Base-by-base conservation (phyloP, 495 filamentous ascomycete genomes). In the Aspergillus steynii region DNA sequence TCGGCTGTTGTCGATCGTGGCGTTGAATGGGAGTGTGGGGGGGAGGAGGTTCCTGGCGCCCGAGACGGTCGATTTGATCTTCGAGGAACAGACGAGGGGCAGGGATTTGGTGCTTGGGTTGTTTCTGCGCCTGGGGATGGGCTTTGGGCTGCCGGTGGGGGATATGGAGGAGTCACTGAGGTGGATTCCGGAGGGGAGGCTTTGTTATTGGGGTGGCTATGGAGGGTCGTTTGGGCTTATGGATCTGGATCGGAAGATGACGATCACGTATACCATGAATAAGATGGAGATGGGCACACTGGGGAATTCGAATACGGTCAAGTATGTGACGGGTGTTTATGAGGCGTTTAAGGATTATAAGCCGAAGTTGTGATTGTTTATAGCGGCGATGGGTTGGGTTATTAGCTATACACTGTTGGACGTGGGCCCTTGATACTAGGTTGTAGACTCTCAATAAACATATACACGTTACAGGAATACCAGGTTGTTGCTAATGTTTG, bases 261-360 rank as follows among this genome's bases (percentile, higher is more conserved):
- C 79, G 2, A 71, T 81, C 50, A 65, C 58, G 4, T 82, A 80
- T 68, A 65, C 65, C 5, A 81, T 81, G 78, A 82, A 81, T 55
- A 69, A 70, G 60, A 79, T 80, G 75, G 63, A 55, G 10, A 3
- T 12, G 1, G 67, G 66, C 2, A 60, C 63, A 3, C 3, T 76
- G 25, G 76, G 76, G 0, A 79, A 74, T 54, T 51, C 54, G 1
- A 65, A 62, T 5, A 67, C 70, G 5, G 59, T 63, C 56, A 67
- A 66, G 4, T 80, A 79, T 55, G 56, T 79, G 2, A 53, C 46
- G 26, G 74, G 70, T 37, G 66, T 78, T 26, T 82, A 79, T 61
- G 61, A 73, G 50, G 65, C 67, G 46, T 45, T 77, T 46, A 26
- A 68, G 12, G 37, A 7, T 32, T 55, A 55, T 20, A 29, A 52